These are phyloP conservation scores for Russula abietina DNA, from an alignment of 768 basidiomycete genomes.

Conservation along the genomic window DNA sequence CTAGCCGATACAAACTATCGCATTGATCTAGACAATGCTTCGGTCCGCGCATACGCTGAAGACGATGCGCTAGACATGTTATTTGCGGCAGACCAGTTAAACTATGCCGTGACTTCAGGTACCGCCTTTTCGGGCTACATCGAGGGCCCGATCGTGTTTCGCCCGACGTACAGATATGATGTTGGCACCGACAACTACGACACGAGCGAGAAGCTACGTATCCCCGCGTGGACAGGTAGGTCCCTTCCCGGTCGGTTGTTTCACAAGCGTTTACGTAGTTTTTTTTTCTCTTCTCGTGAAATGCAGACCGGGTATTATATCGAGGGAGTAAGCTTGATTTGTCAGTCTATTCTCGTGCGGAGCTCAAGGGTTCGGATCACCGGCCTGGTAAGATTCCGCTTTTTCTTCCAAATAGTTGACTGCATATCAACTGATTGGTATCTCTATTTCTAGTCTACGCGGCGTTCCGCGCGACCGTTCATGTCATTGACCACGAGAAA, in stretches of 20 bases:
- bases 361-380: constrained; percentile 90
- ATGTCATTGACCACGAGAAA: constrained; percentile 73
- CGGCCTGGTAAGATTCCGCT: constrained; percentile 61
- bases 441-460: constrained; percentile 59
- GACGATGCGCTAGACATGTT: constrained; percentile 66
- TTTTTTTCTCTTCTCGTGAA: not conserved
- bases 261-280: constrained; percentile 16
- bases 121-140: constrained; percentile 76
- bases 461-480: constrained; percentile 70
- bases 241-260: constrained; percentile 1
- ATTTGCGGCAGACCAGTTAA: constrained; percentile 83
- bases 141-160: constrained; percentile 87
- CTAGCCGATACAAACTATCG: constrained; percentile 95
- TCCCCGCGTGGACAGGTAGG: constrained; percentile 96
- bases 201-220: constrained; percentile 90
- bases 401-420: too few relatives aligned
- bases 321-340: constrained; percentile 68
- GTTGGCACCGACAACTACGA: constrained; percentile 82
- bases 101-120: constrained; percentile 61
- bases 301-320: constrained; percentile 87
- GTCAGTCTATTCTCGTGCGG: constrained; percentile 74
- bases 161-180: constrained; percentile 92
- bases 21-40: constrained; percentile 78
- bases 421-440: not conserved
- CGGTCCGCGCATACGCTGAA: constrained; percentile 61